Conservation (phyloP, 164 flowering plant species). For the Tinospora cordifolia region DNA sequence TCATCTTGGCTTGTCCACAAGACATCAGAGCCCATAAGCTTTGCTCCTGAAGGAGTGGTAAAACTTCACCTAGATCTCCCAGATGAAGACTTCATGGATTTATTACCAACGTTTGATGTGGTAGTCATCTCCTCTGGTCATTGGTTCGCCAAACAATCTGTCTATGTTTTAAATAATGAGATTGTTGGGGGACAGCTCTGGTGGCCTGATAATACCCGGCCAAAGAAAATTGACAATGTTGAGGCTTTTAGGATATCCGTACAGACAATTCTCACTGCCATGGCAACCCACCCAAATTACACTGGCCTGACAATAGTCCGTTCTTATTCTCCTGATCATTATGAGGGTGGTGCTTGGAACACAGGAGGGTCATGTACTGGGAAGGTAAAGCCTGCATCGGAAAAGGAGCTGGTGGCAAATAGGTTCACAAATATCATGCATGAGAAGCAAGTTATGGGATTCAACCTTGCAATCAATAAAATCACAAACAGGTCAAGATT, state of each 20-base stretch:
- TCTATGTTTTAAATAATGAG: slow-evolving; percentile 61
- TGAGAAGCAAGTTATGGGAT: slow-evolving; percentile 67
- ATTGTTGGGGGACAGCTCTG: slow-evolving; percentile 89
- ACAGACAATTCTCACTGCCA: slow-evolving; percentile 58
- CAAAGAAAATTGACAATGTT: slow-evolving; percentile 53
- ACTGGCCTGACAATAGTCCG: slow-evolving; percentile 79
- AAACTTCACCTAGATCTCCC: slow-evolving; percentile 77
- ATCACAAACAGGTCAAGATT: slow-evolving; percentile 42
- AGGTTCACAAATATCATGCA: slow-evolving; percentile 78
- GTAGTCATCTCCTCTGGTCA: slow-evolving; percentile 90
- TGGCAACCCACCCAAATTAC: slow-evolving; percentile 60
- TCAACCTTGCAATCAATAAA: slow-evolving; percentile 48
- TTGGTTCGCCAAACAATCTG: slow-evolving; percentile 93
- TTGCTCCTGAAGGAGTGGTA: slow-evolving; percentile 63
- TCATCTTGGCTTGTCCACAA: slow-evolving; percentile 90
- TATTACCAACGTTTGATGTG: slow-evolving; percentile 56
- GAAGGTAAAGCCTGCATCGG: slow-evolving; percentile 49
- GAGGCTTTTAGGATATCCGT: slow-evolving; percentile 83
- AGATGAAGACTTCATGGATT: slow-evolving; percentile 59
- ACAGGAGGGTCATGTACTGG: slow-evolving; percentile 98
- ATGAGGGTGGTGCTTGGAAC: slow-evolving; percentile 95
- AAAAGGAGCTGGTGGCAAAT: slow-evolving; percentile 53
- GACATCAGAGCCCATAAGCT: slow-evolving; percentile 49
- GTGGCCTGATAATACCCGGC: slow-evolving; percentile 67
- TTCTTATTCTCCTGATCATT: slow-evolving; percentile 88